Percentiles rank a stretch among this genome's conserved stretches.
Evolutionary conservation across 2,329 filamentous ascomycete species (phyloP).

Genomic region (Stemphylium lycopersici): DNA sequence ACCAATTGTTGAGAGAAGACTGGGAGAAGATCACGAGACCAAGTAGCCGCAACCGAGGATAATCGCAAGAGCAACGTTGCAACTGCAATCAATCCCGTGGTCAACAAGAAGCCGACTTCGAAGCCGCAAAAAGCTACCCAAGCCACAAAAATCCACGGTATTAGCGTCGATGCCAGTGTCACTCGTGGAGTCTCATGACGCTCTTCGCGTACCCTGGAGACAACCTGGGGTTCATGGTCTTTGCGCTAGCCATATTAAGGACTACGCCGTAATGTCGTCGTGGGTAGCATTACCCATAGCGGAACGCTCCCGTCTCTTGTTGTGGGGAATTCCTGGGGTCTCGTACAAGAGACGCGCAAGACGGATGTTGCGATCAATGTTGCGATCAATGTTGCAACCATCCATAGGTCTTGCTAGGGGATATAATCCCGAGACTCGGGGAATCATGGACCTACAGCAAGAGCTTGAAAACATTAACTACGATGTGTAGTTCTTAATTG

Average conservation of each 20-base stretch:
- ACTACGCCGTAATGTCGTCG: neutral
- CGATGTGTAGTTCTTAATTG: neutral
- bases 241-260: neutral
- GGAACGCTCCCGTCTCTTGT: neutral
- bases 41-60: conserved; percentile 11
- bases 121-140: conserved; percentile 1
- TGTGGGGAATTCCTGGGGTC: neutral
- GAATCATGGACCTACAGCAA: too few species aligned
- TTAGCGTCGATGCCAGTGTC: neutral
- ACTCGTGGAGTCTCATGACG: neutral
- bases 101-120: neutral
- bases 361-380: neutral
- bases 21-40: conserved; percentile 3
- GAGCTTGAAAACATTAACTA: too few species aligned
- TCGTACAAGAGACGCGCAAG: neutral
- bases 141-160: neutral
- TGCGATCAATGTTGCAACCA: neutral
- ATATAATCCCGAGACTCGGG: too few species aligned
- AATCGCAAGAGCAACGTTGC: neutral
- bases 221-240: neutral
- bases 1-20: neutral
- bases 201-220: neutral
- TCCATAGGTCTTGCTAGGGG: too few species aligned
- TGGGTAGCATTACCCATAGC: neutral
- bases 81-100: neutral